These are phyloP conservation scores for Didymella keratinophila DNA, from an alignment of 2,329 filamentous ascomycete species.

Conservation along the genomic window DNA sequence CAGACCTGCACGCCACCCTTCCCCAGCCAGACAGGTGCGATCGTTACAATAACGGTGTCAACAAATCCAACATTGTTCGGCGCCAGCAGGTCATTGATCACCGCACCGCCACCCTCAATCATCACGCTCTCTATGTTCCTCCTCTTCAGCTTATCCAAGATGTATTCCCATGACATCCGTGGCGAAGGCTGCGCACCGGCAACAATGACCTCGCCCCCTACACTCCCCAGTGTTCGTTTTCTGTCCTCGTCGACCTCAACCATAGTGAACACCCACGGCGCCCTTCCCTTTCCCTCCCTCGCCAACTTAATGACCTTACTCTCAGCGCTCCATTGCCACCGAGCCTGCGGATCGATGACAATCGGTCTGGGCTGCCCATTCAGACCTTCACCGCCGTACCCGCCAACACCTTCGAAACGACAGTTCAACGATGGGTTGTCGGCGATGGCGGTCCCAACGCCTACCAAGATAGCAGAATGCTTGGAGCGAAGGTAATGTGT, in stretches of 20 bases:
- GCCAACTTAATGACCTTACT: conserved; percentile 73
- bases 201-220: conserved; percentile 40
- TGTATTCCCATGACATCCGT: conserved; percentile 63
- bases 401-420: conserved; percentile 69
- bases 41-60: conserved; percentile 82
- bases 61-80: conserved; percentile 68
- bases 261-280: conserved; percentile 71
- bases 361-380: conserved; percentile 78
- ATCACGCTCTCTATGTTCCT: conserved; percentile 80
- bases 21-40: conserved; percentile 91
- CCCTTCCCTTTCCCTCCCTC: conserved; percentile 70
- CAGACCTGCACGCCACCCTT: conserved; percentile 80
- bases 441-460: conserved; percentile 81
- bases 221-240: conserved; percentile 44
- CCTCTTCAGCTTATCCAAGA: conserved; percentile 65
- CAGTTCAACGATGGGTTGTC: conserved; percentile 90
- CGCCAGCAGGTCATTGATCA: conserved; percentile 83
- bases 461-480: conserved; percentile 86
- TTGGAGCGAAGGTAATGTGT: conserved; percentile 86
- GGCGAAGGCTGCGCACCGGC: not conserved
- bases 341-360: conserved; percentile 78
- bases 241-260: conserved; percentile 22
- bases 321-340: conserved; percentile 70
- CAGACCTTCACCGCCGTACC: conserved; percentile 62
- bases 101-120: conserved; percentile 85